Evolutionary conservation across 139 green algal genomes (phyloP).

Genomic region (Ulvella scutata): DNA sequence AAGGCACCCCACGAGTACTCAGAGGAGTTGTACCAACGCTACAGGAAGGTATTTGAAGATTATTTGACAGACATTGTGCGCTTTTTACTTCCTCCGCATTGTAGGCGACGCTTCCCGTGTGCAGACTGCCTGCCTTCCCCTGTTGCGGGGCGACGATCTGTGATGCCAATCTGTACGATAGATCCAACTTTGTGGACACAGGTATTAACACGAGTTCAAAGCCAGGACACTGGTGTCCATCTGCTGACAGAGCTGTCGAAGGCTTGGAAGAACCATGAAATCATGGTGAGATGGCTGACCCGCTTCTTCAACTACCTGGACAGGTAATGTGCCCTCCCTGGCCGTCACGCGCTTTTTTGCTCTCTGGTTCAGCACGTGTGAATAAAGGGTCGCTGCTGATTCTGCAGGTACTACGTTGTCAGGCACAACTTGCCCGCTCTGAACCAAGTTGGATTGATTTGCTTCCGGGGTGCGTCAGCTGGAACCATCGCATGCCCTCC

Average conservation of each 20-base stretch:
- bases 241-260: constrained; percentile 80
- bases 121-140: no score
- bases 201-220: not conserved
- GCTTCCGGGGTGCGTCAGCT: constrained; percentile 54
- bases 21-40: constrained; percentile 87
- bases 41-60: constrained; percentile 74
- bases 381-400: not conserved
- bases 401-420: constrained; percentile 86
- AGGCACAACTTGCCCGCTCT: constrained; percentile 71
- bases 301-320: constrained; percentile 99
- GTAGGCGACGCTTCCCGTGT: not conserved
- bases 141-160: no score
- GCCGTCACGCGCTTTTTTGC: not conserved
- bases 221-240: constrained; percentile 47
- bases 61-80: constrained; percentile 83
- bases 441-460: constrained; percentile 84
- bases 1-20: constrained; percentile 97
- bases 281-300: constrained; percentile 96
- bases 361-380: not conserved
- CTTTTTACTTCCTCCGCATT: not conserved
- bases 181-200: no score
- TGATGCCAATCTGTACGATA: no score
- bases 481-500: not conserved
- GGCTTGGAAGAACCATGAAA: constrained; percentile 93
- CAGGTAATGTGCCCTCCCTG: constrained; percentile 35